A percentile compares a stretch with the other conserved stretches of the same genome.
phyloP scores from a whole-genome alignment of 2,329 filamentous ascomycete genomes.

The Talaromyces sp. region DNA sequence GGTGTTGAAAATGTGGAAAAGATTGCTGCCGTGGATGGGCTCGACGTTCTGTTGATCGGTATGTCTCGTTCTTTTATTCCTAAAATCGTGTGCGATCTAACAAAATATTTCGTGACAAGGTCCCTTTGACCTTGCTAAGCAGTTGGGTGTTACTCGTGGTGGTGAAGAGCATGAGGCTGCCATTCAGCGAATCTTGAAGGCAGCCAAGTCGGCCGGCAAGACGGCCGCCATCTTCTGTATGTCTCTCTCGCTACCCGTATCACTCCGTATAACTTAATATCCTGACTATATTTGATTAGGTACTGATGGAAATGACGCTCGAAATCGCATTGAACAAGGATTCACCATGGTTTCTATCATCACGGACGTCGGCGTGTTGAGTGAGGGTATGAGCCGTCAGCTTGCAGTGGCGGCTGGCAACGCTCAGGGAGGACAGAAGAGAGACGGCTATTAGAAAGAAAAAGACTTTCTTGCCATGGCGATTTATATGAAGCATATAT shows the following conservation, averaged over 20 bases:
- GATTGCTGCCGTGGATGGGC: slow-evolving; percentile 36
- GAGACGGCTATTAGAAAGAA: slow-evolving; percentile 13
- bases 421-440: slow-evolving; percentile 2
- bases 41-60: slow-evolving; percentile 39
- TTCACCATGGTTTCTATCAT: slow-evolving; percentile 38
- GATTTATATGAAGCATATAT: neutral
- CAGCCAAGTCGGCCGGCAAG: slow-evolving; percentile 31
- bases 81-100: neutral
- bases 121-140: slow-evolving; percentile 34
- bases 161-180: slow-evolving; percentile 36
- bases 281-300: slow-evolving; percentile 14
- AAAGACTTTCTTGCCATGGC: too few species aligned
- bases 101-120: slow-evolving; percentile 10
- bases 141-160: slow-evolving; percentile 29
- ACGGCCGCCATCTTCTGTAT: slow-evolving; percentile 40
- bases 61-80: neutral
- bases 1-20: slow-evolving; percentile 38
- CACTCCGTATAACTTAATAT: neutral
- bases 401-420: slow-evolving; percentile 26
- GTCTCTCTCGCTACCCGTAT: slow-evolving; percentile 8
- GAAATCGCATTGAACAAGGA: slow-evolving; percentile 27
- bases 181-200: slow-evolving; percentile 30
- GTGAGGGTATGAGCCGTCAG: slow-evolving; percentile 27
- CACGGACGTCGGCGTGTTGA: slow-evolving; percentile 31
- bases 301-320: slow-evolving; percentile 30